These are phyloP conservation scores for Blastomyces emzantsi DNA, from an alignment of 2,329 filamentous ascomycete genomes.

Conservation along the genomic window DNA sequence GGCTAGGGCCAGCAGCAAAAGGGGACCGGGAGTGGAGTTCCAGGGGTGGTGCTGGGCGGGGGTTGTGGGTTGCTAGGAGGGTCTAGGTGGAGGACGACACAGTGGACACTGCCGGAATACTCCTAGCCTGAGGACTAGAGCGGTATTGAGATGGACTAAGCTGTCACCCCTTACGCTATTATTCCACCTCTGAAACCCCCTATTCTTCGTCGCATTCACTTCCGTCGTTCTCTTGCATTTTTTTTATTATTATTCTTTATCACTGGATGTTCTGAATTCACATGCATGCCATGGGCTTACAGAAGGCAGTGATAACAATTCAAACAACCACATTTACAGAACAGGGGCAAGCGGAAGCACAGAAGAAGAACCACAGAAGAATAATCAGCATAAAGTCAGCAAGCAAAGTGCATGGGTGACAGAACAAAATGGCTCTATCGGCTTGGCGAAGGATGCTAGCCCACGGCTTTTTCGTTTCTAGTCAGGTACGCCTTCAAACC, in stretches of 20 bases:
- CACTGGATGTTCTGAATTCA: not conserved
- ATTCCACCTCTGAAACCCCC: not conserved
- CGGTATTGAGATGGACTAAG: too few relatives aligned
- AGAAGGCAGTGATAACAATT: not conserved
- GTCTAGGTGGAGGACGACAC: too few relatives aligned
- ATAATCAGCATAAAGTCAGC: too few relatives aligned
- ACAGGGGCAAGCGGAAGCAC: too few relatives aligned
- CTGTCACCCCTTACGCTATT: not conserved
- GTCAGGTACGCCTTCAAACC: conserved; percentile 2
- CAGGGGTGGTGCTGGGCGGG: not conserved
- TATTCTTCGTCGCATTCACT: not conserved
- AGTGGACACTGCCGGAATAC: too few relatives aligned
- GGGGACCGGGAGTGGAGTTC: not conserved
- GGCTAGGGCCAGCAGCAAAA: not conserved
- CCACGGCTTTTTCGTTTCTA: not conserved
- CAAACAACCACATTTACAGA: not conserved
- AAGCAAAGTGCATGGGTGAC: too few relatives aligned
- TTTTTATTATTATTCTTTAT: too few relatives aligned
- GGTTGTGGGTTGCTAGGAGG: not conserved
- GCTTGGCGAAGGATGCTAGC: not conserved
- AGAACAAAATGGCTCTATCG: too few relatives aligned
- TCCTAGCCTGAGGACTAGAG: not conserved
- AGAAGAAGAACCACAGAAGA: too few relatives aligned
- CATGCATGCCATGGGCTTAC: too few relatives aligned
- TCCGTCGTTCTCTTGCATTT: too few relatives aligned